Evolutionary conservation across 768 basidiomycete genomes (phyloP), one percentile per base, ranked within the genome.

Genomic region (Kwoniella botswanensis): DNA sequence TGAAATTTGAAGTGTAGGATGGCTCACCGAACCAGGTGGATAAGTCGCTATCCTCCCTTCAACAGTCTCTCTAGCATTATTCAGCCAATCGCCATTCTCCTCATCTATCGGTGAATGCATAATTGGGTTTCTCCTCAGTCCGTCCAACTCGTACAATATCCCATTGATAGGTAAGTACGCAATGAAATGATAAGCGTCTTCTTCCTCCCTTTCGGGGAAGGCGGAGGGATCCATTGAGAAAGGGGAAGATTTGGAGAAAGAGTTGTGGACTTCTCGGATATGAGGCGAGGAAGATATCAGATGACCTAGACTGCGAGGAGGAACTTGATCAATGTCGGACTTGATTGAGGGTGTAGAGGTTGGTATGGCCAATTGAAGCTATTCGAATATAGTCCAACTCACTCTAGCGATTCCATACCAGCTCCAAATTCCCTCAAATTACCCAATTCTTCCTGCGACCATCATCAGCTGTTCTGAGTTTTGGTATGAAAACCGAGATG

Each of bases 141-240:
- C 96, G 79, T 98, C 96, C 42, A 99, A 87, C 84, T 99, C 96
- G 84, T 95, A 98, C 55, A 99, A 84, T 24, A 88, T 87, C 21
- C 92, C 96, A 83, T 90, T 87, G 54, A 90, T 85, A 4, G 96
- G 96, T 59, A 96, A 85, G 82, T 98, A 99, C 12, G 96, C 91
- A 53, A 98, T 90, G 79, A 98, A 99, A 78, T 99, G 96, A 83
- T 96, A 99, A 13, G 95, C 95, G 77, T 98, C 97, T 79, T 90
- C 89, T 9, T 78, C 72, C 76, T 87, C 84, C 85, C 84, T 75
- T 85, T 89, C 74, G 86, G 91, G 29, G 88, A 88, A 70, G 22
- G 91, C 85, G 24, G 89, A 90, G 24, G 93, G 87, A 21, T 94
- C 93, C 64, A 96, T 85, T 6, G 93, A 93, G 75, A 97, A 92